Evolutionary conservation across 2,329 filamentous ascomycete genomes (phyloP).

Genomic region (Incumbomyces lentus): DNA sequence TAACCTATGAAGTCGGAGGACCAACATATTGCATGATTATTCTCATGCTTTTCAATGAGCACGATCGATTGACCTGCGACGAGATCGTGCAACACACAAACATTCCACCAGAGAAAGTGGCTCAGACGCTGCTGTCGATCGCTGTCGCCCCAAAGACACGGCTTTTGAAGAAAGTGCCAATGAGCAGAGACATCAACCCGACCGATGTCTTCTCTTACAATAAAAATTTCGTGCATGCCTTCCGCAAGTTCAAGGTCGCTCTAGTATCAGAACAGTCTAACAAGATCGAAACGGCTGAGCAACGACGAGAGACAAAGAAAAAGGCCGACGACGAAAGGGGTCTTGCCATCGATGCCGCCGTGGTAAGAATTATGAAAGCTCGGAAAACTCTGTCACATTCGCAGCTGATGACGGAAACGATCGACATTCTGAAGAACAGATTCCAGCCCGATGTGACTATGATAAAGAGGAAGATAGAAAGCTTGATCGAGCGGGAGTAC

Average conservation of each 20-base stretch:
- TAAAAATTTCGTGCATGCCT: conserved; percentile 66
- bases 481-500: conserved; percentile 44
- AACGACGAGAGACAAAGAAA: conserved; percentile 43
- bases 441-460: conserved; percentile 43
- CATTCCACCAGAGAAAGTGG: conserved; percentile 64
- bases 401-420: conserved; percentile 41
- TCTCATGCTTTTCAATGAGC: conserved; percentile 76
- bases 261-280: conserved; percentile 66
- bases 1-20: conserved; percentile 80
- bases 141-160: conserved; percentile 74
- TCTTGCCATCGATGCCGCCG: conserved; percentile 41
- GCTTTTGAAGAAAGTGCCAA: conserved; percentile 69
- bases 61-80: conserved; percentile 51
- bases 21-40: conserved; percentile 90
- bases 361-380: conserved; percentile 47
- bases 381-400: conserved; percentile 39
- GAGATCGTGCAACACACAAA: conserved; percentile 76
- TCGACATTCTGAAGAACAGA: conserved; percentile 37
- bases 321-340: conserved; percentile 41
- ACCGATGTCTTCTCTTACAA: conserved; percentile 79
- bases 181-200: conserved; percentile 64
- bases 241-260: conserved; percentile 71
- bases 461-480: conserved; percentile 45
- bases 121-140: conserved; percentile 68
- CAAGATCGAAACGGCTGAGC: conserved; percentile 66